Evolutionary conservation across 2,329 filamentous ascomycete species (phyloP).

Genomic region (Eurotiales sp.): DNA sequence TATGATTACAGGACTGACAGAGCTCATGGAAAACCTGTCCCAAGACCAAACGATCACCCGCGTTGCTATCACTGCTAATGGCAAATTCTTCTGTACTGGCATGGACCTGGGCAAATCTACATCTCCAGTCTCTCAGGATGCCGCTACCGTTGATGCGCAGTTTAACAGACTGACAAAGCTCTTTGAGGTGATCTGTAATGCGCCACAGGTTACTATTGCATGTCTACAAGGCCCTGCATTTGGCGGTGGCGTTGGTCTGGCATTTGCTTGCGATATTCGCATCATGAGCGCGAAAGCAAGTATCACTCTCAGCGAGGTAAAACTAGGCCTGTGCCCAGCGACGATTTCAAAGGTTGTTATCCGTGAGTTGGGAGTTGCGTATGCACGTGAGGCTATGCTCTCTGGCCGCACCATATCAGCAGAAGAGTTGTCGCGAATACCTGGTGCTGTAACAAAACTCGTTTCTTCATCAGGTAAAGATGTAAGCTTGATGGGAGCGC

Average conservation of each 20-base stretch:
- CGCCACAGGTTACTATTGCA: neutral
- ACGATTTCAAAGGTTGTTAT: neutral
- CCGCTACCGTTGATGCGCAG: no score
- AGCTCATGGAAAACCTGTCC: no score
- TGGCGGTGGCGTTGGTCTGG: neutral
- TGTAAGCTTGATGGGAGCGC: no score
- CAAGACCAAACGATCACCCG: no score
- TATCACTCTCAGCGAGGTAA: neutral
- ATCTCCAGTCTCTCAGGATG: neutral
- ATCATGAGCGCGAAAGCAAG: neutral
- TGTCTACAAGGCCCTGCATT: neutral
- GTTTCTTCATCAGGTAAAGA: no score
- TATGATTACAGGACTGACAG: no score
- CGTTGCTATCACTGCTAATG: no score
- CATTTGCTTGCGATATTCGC: neutral
- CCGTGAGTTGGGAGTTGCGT: neutral
- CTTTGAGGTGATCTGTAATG: neutral
- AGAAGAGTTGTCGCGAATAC: neutral
- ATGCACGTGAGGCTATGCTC: neutral
- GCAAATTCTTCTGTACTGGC: no score
- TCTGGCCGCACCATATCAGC: neutral
- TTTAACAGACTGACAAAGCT: no score
- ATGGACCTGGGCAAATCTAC: no score
- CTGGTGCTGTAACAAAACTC: no score
- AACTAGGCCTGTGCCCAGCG: neutral